Evolutionary conservation across 495 filamentous ascomycete species (phyloP).

Genomic region (Trichoderma gamsii): DNA sequence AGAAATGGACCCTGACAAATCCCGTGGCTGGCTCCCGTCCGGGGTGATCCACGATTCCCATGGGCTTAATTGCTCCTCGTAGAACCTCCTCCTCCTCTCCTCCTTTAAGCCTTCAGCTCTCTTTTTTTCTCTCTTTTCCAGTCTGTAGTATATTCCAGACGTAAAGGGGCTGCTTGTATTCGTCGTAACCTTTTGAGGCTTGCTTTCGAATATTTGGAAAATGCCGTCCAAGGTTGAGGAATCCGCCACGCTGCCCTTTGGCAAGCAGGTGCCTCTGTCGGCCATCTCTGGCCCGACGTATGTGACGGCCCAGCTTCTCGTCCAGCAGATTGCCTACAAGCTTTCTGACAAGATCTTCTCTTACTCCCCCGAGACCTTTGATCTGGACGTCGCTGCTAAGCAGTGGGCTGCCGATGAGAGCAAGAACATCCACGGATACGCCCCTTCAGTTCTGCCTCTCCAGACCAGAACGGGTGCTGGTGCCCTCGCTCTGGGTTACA

Average conservation of each 20-base stretch:
- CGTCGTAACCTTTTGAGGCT: neutral
- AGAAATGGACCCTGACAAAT: conserved; percentile 11
- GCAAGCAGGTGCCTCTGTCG: conserved; percentile 49
- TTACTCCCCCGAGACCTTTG: conserved; percentile 89
- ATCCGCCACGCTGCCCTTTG: conserved; percentile 58
- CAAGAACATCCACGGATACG: conserved; percentile 73
- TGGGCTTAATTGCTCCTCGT: conserved; percentile 15
- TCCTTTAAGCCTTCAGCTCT: neutral
- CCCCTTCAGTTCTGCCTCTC: conserved; percentile 69
- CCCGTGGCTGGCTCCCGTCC: conserved; percentile 11
- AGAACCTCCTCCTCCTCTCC: conserved; percentile 11
- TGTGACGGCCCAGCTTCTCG: conserved; percentile 79
- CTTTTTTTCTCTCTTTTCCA: neutral
- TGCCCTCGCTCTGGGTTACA: conserved; percentile 87
- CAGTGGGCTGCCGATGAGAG: conserved; percentile 62
- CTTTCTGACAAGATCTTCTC: conserved; percentile 95
- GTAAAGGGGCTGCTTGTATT: neutral
- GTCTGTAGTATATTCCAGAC: neutral
- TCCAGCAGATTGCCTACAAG: conserved; percentile 91
- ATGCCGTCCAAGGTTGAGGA: conserved; percentile 20
- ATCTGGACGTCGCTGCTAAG: conserved; percentile 74
- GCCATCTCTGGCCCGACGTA: conserved; percentile 85
- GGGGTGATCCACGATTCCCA: conserved; percentile 18
- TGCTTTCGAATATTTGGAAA: conserved; percentile 14
- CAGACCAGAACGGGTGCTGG: conserved; percentile 87